Conservation (phyloP, 2,329 filamentous ascomycete species). For the Alternaria conjuncta region DNA sequence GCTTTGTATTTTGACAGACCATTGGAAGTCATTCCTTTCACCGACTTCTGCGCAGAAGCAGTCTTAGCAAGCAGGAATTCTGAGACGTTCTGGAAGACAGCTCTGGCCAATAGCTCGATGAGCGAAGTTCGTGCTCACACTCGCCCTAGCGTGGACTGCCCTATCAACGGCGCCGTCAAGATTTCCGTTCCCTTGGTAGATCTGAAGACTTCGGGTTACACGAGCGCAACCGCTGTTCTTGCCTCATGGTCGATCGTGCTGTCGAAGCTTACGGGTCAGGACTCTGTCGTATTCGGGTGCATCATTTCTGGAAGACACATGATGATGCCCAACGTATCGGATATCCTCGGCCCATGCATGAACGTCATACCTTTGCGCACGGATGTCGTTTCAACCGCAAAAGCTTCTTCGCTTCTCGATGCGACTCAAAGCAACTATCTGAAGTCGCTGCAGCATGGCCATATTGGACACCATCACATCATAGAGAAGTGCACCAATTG, state of each 20-base stretch:
- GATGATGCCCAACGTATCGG: neutral
- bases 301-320: constrained; percentile 4
- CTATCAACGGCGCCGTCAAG: constrained; percentile 1
- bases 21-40: neutral
- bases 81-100: neutral
- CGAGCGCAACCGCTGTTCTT: constrained; percentile 3
- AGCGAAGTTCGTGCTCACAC: neutral
- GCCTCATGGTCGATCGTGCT: constrained; percentile 2
- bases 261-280: neutral
- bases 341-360: constrained; percentile 5
- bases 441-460: constrained; percentile 2
- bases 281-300: constrained; percentile 2
- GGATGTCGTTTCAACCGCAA: neutral
- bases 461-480: constrained; percentile 4
- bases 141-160: neutral
- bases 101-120: neutral
- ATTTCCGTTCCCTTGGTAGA: neutral
- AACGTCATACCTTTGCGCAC: constrained; percentile 4
- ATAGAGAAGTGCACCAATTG: constrained; percentile 8
- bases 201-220: neutral
- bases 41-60: neutral
- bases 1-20: neutral
- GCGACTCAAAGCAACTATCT: neutral
- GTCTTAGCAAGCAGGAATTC: neutral
- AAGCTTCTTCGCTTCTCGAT: constrained; percentile 4